Evolutionary conservation across 169 alveolate species (phyloP).

Genomic region (Eimeria mitis): DNA sequence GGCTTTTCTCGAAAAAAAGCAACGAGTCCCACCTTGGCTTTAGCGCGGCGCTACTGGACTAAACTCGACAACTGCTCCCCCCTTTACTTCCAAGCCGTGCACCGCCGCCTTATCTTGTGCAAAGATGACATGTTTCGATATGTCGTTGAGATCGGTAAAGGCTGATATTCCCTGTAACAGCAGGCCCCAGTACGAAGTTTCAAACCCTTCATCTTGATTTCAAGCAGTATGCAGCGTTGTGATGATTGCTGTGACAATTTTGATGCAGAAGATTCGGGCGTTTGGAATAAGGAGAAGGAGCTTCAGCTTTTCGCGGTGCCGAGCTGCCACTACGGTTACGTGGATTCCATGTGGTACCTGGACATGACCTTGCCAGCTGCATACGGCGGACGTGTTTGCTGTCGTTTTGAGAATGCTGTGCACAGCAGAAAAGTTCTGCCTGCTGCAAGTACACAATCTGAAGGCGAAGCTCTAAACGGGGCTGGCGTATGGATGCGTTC

Average conservation of each 20-base stretch:
- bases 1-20: background rate
- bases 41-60: slow-evolving; percentile 61
- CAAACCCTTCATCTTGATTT: background rate
- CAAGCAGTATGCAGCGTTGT: background rate
- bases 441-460: background rate
- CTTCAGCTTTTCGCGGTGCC: slow-evolving; percentile 53
- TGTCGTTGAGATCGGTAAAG: slow-evolving; percentile 31
- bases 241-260: background rate
- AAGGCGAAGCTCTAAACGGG: background rate
- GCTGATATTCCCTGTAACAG: background rate
- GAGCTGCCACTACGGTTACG: slow-evolving; percentile 47
- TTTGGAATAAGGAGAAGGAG: slow-evolving; percentile 55
- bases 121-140: slow-evolving; percentile 41
- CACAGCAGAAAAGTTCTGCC: background rate
- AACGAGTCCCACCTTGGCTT: background rate
- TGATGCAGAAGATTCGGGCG: slow-evolving; percentile 52
- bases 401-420: background rate
- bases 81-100: slow-evolving; percentile 44
- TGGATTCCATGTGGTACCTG: slow-evolving; percentile 63
- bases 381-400: background rate
- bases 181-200: background rate
- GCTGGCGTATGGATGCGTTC: background rate
- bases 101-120: slow-evolving; percentile 36
- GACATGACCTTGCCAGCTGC: slow-evolving; percentile 13
- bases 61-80: slow-evolving; percentile 26